These are phyloP conservation scores for Colletotrichum neosansevieriae DNA, from an alignment of 2,329 filamentous ascomycete genomes.

Conservation along the genomic window DNA sequence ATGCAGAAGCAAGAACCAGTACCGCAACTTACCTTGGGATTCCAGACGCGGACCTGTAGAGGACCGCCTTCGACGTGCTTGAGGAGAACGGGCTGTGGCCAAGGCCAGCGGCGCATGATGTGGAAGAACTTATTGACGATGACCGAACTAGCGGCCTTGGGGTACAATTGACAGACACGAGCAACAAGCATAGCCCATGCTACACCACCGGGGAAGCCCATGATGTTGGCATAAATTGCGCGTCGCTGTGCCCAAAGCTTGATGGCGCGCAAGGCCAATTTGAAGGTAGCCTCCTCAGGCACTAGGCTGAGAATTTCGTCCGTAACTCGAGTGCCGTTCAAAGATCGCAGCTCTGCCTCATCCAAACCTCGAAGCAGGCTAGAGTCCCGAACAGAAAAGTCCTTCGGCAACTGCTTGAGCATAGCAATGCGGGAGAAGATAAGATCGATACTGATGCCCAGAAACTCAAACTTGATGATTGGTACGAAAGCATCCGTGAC, in stretches of 20 bases:
- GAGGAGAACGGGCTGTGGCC: constrained; percentile 92
- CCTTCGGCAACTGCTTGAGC: constrained; percentile 76
- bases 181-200: constrained; percentile 99
- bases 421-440: constrained; percentile 84
- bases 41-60: constrained; percentile 90
- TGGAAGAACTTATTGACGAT: constrained; percentile 95
- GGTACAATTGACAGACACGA: constrained; percentile 94
- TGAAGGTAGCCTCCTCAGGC: constrained; percentile 90
- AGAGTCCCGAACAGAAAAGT: constrained; percentile 84
- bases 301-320: constrained; percentile 92
- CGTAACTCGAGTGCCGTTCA: constrained; percentile 95
- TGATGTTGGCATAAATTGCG: constrained; percentile 95
- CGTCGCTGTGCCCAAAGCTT: constrained; percentile 96
- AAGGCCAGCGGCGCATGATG: constrained; percentile 90
- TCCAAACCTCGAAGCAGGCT: constrained; percentile 87
- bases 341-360: constrained; percentile 85
- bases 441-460: constrained; percentile 92
- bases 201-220: constrained; percentile 95
- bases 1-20: neutral
- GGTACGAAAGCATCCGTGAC: constrained; percentile 94
- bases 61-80: constrained; percentile 88
- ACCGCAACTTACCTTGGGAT: constrained; percentile 75
- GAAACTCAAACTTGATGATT: constrained; percentile 96
- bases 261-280: constrained; percentile 88
- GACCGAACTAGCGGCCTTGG: constrained; percentile 87